These are phyloP conservation scores for Plantago ovata DNA, from an alignment of 257 asterid species.

Conservation along the genomic window DNA sequence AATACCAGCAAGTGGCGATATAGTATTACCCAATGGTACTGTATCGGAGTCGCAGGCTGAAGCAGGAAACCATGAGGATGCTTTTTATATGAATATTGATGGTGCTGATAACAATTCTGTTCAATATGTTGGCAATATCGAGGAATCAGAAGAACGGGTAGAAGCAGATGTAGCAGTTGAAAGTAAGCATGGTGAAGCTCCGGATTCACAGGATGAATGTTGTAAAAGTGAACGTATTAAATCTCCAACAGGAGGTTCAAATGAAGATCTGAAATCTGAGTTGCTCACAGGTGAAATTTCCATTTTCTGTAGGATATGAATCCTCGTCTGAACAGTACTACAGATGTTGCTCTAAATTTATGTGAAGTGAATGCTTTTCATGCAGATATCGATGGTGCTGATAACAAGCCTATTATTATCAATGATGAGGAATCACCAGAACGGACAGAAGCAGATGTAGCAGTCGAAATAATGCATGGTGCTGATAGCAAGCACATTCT, in stretches of 20 bases:
- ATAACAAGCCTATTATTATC: slow-evolving; percentile 6
- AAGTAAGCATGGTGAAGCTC: too few relatives aligned
- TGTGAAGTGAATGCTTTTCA: slow-evolving; percentile 5
- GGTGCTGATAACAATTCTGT: slow-evolving; percentile 5
- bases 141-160: slow-evolving; percentile 3
- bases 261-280: not conserved
- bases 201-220: not conserved
- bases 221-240: not conserved
- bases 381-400: not conserved
- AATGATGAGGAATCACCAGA: not conserved
- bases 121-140: not conserved
- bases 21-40: too few relatives aligned
- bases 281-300: too few relatives aligned
- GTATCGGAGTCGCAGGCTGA: not conserved
- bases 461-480: too few relatives aligned
- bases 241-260: not conserved
- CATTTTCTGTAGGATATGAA: too few relatives aligned
- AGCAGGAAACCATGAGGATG: not conserved
- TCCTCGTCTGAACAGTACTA: too few relatives aligned
- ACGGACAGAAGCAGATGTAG: slow-evolving; percentile 34
- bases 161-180: slow-evolving; percentile 37
- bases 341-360: too few relatives aligned
- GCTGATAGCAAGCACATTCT: not conserved
- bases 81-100: not conserved
- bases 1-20: slow-evolving; percentile 1